phyloP scores from a whole-genome alignment of 352 stramenopile genomes.

The Elongisporangium anandrum region DNA sequence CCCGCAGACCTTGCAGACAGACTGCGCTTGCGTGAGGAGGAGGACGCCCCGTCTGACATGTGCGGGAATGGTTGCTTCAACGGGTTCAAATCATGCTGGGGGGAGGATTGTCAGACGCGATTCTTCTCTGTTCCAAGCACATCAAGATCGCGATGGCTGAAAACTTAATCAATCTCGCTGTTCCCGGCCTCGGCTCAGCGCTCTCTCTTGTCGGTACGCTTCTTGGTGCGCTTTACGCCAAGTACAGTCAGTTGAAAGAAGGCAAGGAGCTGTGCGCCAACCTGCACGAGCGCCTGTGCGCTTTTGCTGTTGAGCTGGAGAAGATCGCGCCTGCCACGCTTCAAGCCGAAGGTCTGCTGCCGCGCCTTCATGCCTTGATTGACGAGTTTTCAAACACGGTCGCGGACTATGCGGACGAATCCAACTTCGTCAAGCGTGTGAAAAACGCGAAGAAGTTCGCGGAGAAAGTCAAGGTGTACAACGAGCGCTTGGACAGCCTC shows the following conservation, averaged over 20 bases:
- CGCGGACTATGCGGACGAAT: constrained; percentile 4
- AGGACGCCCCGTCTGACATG: neutral
- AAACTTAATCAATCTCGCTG: neutral
- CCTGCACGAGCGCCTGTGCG: constrained; percentile 4
- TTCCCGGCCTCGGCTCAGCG: neutral
- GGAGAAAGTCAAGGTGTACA: constrained; percentile 12
- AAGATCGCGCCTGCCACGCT: constrained; percentile 6
- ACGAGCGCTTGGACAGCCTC: constrained; percentile 13
- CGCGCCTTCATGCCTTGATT: constrained; percentile 6
- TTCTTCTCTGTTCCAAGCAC: neutral
- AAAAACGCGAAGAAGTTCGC: constrained; percentile 7
- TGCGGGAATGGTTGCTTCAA: too few species aligned
- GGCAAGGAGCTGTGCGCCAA: constrained; percentile 10
- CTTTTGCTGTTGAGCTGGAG: constrained; percentile 5
- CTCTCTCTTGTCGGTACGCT: neutral
- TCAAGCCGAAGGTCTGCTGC: constrained; percentile 9
- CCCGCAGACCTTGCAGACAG: too few species aligned
- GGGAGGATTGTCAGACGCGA: neutral
- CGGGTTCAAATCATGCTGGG: neutral
- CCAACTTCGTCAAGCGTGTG: constrained; percentile 11
- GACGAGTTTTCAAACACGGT: constrained; percentile 1
- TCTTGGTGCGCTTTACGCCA: neutral
- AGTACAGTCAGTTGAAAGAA: neutral
- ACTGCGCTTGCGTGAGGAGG: neutral
- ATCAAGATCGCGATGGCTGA: neutral